phyloP scores from a whole-genome alignment of 2,329 filamentous ascomycete genomes.

The Ascochyta viciae-villosae region DNA sequence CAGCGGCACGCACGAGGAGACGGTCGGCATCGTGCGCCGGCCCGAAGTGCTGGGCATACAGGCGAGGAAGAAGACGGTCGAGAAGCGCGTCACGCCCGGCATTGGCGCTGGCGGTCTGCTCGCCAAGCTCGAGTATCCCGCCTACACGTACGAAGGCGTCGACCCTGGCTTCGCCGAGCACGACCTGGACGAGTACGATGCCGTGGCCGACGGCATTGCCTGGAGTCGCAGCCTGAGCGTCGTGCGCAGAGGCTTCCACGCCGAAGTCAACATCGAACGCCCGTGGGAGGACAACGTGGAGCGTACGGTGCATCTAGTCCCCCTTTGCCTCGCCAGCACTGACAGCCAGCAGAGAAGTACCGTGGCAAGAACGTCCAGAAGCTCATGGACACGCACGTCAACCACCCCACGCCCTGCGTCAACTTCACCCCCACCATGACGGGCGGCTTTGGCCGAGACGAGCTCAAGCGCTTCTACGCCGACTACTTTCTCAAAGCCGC shows the following conservation, averaged over 20 bases:
- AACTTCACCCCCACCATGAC: conserved; percentile 56
- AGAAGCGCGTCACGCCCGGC: conserved; percentile 58
- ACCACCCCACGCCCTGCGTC: conserved; percentile 47
- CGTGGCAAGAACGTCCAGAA: conserved; percentile 47
- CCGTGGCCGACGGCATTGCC: conserved; percentile 68
- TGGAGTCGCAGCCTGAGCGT: conserved; percentile 70
- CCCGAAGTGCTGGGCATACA: conserved; percentile 62
- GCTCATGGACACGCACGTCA: conserved; percentile 49
- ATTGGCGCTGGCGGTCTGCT: conserved; percentile 58
- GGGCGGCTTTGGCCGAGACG: conserved; percentile 53
- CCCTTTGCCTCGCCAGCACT: not conserved
- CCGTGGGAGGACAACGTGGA: conserved; percentile 53
- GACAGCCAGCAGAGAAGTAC: conserved; percentile 42
- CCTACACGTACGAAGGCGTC: conserved; percentile 63
- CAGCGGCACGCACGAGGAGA: conserved; percentile 43
- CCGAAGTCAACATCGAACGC: conserved; percentile 55
- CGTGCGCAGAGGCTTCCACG: conserved; percentile 66
- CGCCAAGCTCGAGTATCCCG: conserved; percentile 52
- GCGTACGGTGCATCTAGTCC: conserved; percentile 24
- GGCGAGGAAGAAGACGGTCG: conserved; percentile 57
- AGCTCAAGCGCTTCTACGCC: conserved; percentile 60
- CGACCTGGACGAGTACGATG: conserved; percentile 72
- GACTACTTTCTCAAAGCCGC: conserved; percentile 60
- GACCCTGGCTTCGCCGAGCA: conserved; percentile 74
- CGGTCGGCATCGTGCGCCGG: conserved; percentile 57